Percentiles rank a stretch among this genome's conserved stretches.
Evolutionary conservation across 805 yeast species (phyloP).

Genomic region (Starmerella ratchasimensis): DNA sequence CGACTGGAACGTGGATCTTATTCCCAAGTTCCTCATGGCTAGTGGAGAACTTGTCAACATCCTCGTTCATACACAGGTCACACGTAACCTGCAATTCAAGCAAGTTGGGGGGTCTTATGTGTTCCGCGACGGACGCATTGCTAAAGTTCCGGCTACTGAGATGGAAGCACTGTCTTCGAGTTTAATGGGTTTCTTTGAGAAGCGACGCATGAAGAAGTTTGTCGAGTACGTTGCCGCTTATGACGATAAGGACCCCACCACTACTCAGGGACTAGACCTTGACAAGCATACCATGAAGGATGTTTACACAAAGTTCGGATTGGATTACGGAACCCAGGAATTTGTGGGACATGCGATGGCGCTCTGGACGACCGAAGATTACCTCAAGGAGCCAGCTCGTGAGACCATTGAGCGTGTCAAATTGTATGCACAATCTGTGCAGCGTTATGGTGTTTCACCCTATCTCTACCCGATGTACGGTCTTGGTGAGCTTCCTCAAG

Average conservation of each 20-base stretch:
- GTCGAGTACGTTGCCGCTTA: constrained; percentile 76
- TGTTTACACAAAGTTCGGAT: constrained; percentile 74
- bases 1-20: constrained; percentile 95
- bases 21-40: constrained; percentile 95
- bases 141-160: constrained; percentile 89
- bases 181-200: constrained; percentile 90
- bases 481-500: constrained; percentile 96
- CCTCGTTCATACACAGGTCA: constrained; percentile 87
- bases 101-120: constrained; percentile 94
- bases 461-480: constrained; percentile 94
- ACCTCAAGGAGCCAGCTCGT: constrained; percentile 76
- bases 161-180: constrained; percentile 83
- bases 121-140: constrained; percentile 75
- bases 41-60: constrained; percentile 95
- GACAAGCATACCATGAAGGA: constrained; percentile 86
- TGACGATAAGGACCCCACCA: constrained; percentile 59
- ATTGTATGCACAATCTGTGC: constrained; percentile 78
- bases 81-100: constrained; percentile 89
- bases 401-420: constrained; percentile 79
- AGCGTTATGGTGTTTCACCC: constrained; percentile 92
- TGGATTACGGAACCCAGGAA: constrained; percentile 86
- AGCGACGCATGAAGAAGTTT: constrained; percentile 85
- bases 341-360: constrained; percentile 99
- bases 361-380: constrained; percentile 83
- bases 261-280: constrained; percentile 72